Conservation (phyloP, 116 monocot genomes). For the Iris pallida region DNA sequence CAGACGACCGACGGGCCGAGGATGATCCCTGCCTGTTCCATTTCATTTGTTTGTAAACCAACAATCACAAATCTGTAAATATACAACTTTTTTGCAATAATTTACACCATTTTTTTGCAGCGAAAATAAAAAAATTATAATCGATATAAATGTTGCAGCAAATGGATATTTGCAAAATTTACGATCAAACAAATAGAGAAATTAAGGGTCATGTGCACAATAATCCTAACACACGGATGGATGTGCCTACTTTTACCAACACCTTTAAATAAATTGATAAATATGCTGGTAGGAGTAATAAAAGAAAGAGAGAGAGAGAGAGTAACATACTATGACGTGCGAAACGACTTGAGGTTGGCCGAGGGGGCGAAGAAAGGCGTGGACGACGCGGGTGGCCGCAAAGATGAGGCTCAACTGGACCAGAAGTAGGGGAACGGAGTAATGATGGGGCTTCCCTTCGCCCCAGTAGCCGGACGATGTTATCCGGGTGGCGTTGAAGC, state of each 20-base stretch:
- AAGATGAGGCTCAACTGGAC: slow-evolving; percentile 21
- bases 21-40: slow-evolving; percentile 33
- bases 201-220: no score
- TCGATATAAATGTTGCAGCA: no score
- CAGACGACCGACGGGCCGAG: slow-evolving; percentile 39
- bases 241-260: no score
- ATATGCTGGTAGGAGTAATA: no score
- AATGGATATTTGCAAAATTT: no score
- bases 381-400: slow-evolving; percentile 8
- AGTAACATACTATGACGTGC: slow-evolving; percentile 30
- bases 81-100: no score
- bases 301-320: neutral
- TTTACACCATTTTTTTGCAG: no score
- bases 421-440: slow-evolving; percentile 25
- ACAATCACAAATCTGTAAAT: no score
- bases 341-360: slow-evolving; percentile 23
- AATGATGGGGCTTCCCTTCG: slow-evolving; percentile 16
- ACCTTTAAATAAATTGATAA: no score
- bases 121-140: no score
- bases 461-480: slow-evolving; percentile 22
- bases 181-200: no score
- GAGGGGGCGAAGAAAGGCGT: slow-evolving; percentile 16
- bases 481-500: slow-evolving; percentile 9
- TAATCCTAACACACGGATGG: no score
- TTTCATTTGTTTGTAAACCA: neutral